Evolutionary conservation across 163 green algal genomes (phyloP), one percentile per base, ranked within the genome.

Genomic region (Trebouxia gelatinosa): DNA sequence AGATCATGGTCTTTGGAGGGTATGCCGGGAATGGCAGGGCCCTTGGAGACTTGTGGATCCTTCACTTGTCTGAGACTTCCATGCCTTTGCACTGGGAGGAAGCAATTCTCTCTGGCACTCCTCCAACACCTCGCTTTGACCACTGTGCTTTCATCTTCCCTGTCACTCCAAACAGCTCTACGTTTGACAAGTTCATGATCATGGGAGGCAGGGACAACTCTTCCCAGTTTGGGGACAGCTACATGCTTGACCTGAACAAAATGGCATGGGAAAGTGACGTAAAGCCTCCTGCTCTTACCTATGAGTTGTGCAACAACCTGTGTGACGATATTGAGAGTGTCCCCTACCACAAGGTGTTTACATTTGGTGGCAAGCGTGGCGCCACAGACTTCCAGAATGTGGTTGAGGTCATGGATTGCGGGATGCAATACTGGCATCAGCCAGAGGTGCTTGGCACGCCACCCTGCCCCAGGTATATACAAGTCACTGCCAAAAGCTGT

Each of bases 291-390:
- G 6, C 81, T 6, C 76, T 87, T 32, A 68, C 39, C 2, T 72
- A 74, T 37, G 79, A 92, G 65, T 84, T 93, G 46, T 94, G 88
- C 89, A 94, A 91, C 88, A 90, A 92, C 38, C 70, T 93, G 2
- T 91, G 82, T 61, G 83, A 91, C 37, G 85, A 83, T 66, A 89
- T 97, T 39, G 90, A 96, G 86, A 92, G 84, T 58, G 92, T 97
- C 70, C 92, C 92, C 2, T 91, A 93, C 80, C 92, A 95, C 83
- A 95, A 95, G 81, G 84, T 96, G 1, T 95, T 96, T 84, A 90
- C 83, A 64, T 93, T 94, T 85, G 89, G 89, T 46, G 92, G 92
- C 64, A 93, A 93, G 85, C 90, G 86, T 38, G 89, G 86, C 61
- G 88, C 89, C 57, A 92, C 93, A 88, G 78, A 92, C 64, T 96